Evolutionary conservation across 2,329 filamentous ascomycete species (phyloP), one percentile per base, ranked within the genome.

Genomic region (Fusarium begoniae): DNA sequence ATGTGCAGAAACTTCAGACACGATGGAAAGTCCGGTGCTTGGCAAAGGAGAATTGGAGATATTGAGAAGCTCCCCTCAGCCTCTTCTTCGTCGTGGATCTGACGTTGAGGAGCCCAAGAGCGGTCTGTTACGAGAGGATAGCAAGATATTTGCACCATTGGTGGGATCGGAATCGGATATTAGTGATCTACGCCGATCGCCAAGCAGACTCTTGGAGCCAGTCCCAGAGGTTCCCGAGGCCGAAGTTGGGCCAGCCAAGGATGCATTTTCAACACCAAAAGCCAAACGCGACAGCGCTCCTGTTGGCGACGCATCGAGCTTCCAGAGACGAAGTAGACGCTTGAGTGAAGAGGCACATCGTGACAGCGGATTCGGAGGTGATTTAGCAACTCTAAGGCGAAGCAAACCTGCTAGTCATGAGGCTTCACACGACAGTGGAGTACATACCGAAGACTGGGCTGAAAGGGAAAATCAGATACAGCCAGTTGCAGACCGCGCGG

Each of bases 391-490:
- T 44, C 81, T 81, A 58, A 80, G 79, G 53, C 81, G 83, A 62
- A 84, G 80, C 71, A 79, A 80, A 57, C 65, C 77, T 2, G 71
- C 79, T 20, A 79, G 80, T 18, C 79, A 83, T 26, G 81, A 83
- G 37, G 77, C 80, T 37, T 81, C 83, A 55, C 85, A 87, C 48
- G 89, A 91, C 75, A 91, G 89, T 79, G 89, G 87, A 32, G 85
- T 90, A 37, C 87, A 90, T 73, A 82, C 89, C 48, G 85, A 84
- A 28, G 87, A 89, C 45, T 84, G 82, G 82, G 72, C 78, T n/a
- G 85, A 85, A 40, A 50, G 68, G 18, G 64, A 69, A 26, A 50
- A 56, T 75, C 69, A 76, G 74, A 66, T 63, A 73, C 70, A 76
- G 74, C 66, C 63, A 72, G 61, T 47, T 62, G 63, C 50, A 40